These are phyloP conservation scores for Phytophthora uliginosa DNA, from an alignment of 352 stramenopile genomes.

Conservation along the genomic window DNA sequence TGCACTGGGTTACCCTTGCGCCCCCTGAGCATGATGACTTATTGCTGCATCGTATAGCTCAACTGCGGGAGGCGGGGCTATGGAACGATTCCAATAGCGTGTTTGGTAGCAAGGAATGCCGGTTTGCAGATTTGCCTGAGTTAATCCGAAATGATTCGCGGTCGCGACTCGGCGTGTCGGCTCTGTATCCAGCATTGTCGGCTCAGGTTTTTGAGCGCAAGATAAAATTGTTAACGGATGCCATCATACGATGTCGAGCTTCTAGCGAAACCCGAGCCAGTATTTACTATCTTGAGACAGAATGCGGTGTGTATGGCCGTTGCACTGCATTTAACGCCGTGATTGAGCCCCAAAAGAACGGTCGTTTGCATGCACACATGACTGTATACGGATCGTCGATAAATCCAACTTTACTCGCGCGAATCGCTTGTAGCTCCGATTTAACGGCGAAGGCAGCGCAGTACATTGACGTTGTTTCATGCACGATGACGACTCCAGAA, in stretches of 20 bases:
- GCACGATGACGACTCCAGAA: neutral
- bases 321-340: conserved; percentile 25
- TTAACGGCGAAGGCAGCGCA: neutral
- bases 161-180: conserved; percentile 6
- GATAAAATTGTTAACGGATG: conserved; percentile 4
- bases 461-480: conserved; percentile 1
- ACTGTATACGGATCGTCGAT: conserved; percentile 14
- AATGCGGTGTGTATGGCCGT: conserved; percentile 9
- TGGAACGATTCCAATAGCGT: conserved; percentile 11
- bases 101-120: neutral
- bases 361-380: conserved; percentile 24
- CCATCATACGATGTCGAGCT: neutral
- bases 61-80: neutral
- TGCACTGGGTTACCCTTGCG: conserved; percentile 33
- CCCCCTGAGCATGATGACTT: conserved; percentile 37
- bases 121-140: conserved; percentile 12
- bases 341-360: conserved; percentile 27
- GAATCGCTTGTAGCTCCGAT: conserved; percentile 1
- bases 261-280: neutral
- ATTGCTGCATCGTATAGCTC: conserved; percentile 13
- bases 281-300: conserved; percentile 8
- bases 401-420: conserved; percentile 17
- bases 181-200: conserved; percentile 15
- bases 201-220: conserved; percentile 11
- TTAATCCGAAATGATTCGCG: conserved; percentile 1